Conservation (phyloP, 805 yeast genomes). For the Suhomyces vadensis region DNA sequence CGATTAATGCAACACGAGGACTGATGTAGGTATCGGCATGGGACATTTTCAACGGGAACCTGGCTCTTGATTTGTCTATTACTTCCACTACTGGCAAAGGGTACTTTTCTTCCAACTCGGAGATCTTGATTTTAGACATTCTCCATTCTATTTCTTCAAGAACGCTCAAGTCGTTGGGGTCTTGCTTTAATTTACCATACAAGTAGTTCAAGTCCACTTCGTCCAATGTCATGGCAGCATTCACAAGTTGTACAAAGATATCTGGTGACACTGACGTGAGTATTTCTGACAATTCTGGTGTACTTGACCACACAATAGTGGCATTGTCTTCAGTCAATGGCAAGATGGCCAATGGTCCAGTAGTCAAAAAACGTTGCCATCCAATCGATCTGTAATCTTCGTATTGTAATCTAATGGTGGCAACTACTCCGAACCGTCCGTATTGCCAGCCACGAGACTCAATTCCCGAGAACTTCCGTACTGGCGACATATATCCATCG, state of each 20-base stretch:
- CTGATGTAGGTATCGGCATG: slow-evolving; percentile 89
- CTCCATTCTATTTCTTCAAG: slow-evolving; percentile 77
- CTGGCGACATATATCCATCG: slow-evolving; percentile 95
- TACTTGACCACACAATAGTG: slow-evolving; percentile 92
- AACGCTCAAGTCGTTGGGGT: slow-evolving; percentile 49
- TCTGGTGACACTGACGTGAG: slow-evolving; percentile 59
- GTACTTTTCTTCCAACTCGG: slow-evolving; percentile 55
- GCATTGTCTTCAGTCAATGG: slow-evolving; percentile 87
- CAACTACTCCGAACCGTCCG: slow-evolving; percentile 88
- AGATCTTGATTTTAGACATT: slow-evolving; percentile 39
- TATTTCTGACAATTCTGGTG: slow-evolving; percentile 69
- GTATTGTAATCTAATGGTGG: slow-evolving; percentile 72
- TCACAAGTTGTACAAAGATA: slow-evolving; percentile 67
- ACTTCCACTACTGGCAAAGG: slow-evolving; percentile 69
- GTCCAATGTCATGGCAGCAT: slow-evolving; percentile 83
- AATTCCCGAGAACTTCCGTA: slow-evolving; percentile 75
- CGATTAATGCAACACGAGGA: slow-evolving; percentile 87
- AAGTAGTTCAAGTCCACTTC: slow-evolving; percentile 75
- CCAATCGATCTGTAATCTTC: slow-evolving; percentile 74
- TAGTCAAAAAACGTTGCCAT: slow-evolving; percentile 88
- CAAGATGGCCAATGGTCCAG: slow-evolving; percentile 90
- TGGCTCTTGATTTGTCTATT: slow-evolving; percentile 67
- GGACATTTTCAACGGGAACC: slow-evolving; percentile 83
- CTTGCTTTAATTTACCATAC: slow-evolving; percentile 42
- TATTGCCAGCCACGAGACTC: slow-evolving; percentile 92